These are phyloP conservation scores for Euphorbia peplus DNA, from an alignment of 345 rosid genomes.

Conservation along the genomic window DNA sequence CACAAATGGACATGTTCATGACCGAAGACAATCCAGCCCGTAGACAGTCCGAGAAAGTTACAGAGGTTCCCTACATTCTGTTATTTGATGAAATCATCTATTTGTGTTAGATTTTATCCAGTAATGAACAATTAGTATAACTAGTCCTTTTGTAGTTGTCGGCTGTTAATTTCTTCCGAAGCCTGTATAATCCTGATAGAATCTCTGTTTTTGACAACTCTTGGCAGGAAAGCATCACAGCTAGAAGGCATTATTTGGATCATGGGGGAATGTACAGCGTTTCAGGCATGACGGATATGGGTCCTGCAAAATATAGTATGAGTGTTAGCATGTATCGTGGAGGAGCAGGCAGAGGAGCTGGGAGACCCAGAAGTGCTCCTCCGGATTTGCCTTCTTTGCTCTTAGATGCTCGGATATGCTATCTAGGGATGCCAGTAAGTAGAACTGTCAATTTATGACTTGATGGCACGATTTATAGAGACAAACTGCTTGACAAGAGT, in stretches of 20 bases:
- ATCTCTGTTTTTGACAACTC: not conserved
- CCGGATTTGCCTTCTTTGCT: constrained; percentile 93
- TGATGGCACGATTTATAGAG: too few relatives aligned
- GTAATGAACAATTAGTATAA: not conserved
- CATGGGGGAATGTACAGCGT: constrained; percentile 66
- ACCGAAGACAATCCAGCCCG: constrained; percentile 68
- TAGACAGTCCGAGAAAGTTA: constrained; percentile 60
- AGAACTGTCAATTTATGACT: too few relatives aligned
- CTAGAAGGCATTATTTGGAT: constrained; percentile 54
- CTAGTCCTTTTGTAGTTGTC: not conserved
- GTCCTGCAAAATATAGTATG: constrained; percentile 60
- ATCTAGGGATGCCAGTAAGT: constrained; percentile 93
- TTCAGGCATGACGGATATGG: constrained; percentile 37
- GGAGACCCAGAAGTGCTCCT: constrained; percentile 60
- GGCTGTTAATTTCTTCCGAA: not conserved
- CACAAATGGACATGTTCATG: constrained; percentile 94
- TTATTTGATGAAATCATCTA: constrained; percentile 7
- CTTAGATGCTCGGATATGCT: constrained; percentile 78
- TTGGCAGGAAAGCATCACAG: constrained; percentile 70
- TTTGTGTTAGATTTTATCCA: constrained; percentile 6
- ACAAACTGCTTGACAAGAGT: too few relatives aligned
- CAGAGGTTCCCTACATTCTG: constrained; percentile 50
- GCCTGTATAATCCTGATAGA: not conserved
- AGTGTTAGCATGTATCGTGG: constrained; percentile 76
- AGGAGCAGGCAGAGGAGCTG: constrained; percentile 50